Conservation (phyloP, 768 basidiomycete genomes). For the Hericium rajendrae region DNA sequence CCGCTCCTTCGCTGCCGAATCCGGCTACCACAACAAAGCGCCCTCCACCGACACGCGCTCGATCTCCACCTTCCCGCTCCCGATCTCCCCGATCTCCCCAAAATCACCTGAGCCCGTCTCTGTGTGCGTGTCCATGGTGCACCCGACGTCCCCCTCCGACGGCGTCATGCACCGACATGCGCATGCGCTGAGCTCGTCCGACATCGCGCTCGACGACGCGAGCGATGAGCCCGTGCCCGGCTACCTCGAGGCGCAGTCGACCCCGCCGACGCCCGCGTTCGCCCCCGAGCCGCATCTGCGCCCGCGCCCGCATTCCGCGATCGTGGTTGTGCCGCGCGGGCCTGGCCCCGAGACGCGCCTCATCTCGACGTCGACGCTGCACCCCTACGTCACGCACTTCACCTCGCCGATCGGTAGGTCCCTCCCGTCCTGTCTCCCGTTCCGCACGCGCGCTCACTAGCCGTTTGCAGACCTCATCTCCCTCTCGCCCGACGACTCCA, state of each 20-base stretch:
- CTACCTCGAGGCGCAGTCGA: not conserved
- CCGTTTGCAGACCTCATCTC: not conserved
- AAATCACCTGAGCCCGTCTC: not conserved
- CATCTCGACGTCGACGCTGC: constrained; percentile 9
- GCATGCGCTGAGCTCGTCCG: not conserved
- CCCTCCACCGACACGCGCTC: constrained; percentile 14
- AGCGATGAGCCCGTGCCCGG: not conserved
- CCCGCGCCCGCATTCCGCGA: not conserved
- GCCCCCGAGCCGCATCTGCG: not conserved
- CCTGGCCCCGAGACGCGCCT: constrained; percentile 3
- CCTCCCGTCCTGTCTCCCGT: not conserved
- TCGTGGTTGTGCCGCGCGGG: not conserved
- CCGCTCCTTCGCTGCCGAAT: constrained; percentile 55
- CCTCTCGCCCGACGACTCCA: not conserved
- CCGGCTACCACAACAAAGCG: constrained; percentile 45
- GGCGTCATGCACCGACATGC: not conserved
- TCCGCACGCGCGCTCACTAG: not conserved
- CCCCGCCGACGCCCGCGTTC: not conserved
- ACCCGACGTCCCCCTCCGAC: not conserved
- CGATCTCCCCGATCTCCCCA: constrained; percentile 1
- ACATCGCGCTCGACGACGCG: not conserved
- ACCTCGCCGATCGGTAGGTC: constrained; percentile 30
- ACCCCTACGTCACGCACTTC: constrained; percentile 28
- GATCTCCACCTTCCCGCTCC: constrained; percentile 7
- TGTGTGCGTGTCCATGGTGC: not conserved